Evolutionary conservation across 768 basidiomycete species (phyloP), one percentile per base, ranked within the genome.

Genomic region (Lentinula detonsa): DNA sequence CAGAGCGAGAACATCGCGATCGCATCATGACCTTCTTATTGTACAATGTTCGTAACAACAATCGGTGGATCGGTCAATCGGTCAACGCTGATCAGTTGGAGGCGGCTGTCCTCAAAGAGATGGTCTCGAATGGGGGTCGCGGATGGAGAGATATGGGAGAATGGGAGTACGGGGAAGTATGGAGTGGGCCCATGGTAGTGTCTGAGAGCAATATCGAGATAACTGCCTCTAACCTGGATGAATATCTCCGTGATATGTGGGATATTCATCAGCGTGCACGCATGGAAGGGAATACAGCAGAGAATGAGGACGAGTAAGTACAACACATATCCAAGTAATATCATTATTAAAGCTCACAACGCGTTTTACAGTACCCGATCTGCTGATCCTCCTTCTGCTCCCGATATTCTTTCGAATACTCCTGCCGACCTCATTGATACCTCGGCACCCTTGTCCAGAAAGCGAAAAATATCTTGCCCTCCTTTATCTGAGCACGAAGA

Each of bases 81-180:
- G 23, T n/a, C 43, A 49, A 28, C 42, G 15, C 34, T 16, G 10
- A 21, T 4, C 8, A 59, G 42, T 2, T 39, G 45, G 28, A 15
- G 13, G 45, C 40, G 46, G 13, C 16, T 6, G 45, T 45, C 9
- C 15, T 23, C 23, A 18, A 57, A 39, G 4, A 57, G 15, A n/a
- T 21, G 42, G 23, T 28, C 2, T 23, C 42, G 42, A 57, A 57
- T 33, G 42, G 18, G 11, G 57, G 57, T 9, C 43, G 43, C 18
- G 57, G 57, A 18, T 49, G 57, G 57, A 59, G 34, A 18, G 57
- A 59, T 59, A 46, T 59, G 57, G 57, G 57, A n/a, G 37, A 59
- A 35, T 59, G 43, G 45, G 48, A 46, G 45, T 59, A 31, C 13
- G 57, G 33, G 16, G 57, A 59, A 28, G 28, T 59, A 2, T 59